phyloP scores from a whole-genome alignment of 805 yeast genomes.

The Teunomyces lycoperdinae region DNA sequence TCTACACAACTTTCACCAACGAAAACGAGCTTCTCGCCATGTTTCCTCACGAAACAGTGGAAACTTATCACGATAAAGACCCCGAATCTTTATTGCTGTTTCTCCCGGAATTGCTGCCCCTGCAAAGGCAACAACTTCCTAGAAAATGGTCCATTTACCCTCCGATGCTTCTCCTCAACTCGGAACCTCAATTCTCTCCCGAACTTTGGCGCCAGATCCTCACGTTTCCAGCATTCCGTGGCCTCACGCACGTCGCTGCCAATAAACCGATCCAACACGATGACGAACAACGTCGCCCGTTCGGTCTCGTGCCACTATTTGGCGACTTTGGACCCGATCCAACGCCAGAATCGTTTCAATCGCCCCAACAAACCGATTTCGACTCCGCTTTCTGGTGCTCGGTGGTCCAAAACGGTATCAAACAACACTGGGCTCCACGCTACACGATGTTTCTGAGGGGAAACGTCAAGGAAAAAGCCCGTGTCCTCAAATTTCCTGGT shows the following conservation, averaged over 20 bases:
- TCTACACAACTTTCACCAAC: slow-evolving; percentile 12
- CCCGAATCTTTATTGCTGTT: not conserved
- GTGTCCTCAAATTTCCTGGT: slow-evolving; percentile 48
- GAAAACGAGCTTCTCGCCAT: not conserved
- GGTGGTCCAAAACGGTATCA: slow-evolving; percentile 67
- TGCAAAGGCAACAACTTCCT: slow-evolving; percentile 29
- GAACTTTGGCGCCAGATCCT: slow-evolving; percentile 10
- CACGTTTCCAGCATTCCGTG: slow-evolving; percentile 10
- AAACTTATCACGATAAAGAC: no score
- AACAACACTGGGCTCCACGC: slow-evolving; percentile 80
- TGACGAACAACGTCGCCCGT: slow-evolving; percentile 64
- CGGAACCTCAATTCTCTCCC: slow-evolving; percentile 21
- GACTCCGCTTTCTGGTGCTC: slow-evolving; percentile 67
- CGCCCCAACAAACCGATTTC: slow-evolving; percentile 37
- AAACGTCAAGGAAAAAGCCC: slow-evolving; percentile 73
- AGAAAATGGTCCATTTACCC: slow-evolving; percentile 61
- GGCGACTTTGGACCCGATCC: slow-evolving; percentile 64
- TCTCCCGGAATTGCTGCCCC: not conserved
- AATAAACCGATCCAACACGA: slow-evolving; percentile 60
- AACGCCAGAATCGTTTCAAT: slow-evolving; percentile 16
- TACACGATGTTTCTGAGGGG: slow-evolving; percentile 89
- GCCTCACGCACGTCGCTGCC: slow-evolving; percentile 60
- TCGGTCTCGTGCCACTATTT: slow-evolving; percentile 52
- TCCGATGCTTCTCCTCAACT: slow-evolving; percentile 61
- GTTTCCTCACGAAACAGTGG: not conserved